Conservation (phyloP, 345 rosid species). For the Acer yangbiense region DNA sequence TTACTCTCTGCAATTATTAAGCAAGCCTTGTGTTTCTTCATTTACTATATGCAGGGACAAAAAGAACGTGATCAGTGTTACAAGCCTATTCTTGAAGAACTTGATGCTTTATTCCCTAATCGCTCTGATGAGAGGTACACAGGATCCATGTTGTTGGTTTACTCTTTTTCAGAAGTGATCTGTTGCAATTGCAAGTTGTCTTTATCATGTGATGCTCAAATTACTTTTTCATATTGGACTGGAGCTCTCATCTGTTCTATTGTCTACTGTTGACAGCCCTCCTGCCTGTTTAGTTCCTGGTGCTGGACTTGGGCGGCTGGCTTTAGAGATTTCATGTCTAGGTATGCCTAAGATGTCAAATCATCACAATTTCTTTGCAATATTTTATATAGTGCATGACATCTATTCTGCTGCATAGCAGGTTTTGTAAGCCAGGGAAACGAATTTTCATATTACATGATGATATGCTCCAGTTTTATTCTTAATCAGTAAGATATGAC, state of each 20-base stretch:
- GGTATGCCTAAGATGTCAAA: conserved; percentile 48
- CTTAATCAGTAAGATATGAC: conserved; percentile 75
- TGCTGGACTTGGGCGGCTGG: conserved; percentile 98
- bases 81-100: conserved; percentile 92
- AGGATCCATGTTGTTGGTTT: conserved; percentile 5
- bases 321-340: conserved; percentile 90
- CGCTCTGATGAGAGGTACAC: conserved; percentile 66
- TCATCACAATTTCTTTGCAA: neutral
- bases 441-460: conserved; percentile 99
- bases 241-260: conserved; percentile 11
- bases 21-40: conserved; percentile 9
- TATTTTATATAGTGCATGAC: conserved; percentile 8
- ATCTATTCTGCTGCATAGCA: conserved; percentile 38
- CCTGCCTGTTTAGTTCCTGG: conserved; percentile 98
- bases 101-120: conserved; percentile 74
- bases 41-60: conserved; percentile 55
- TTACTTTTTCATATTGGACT: neutral
- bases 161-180: neutral
- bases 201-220: conserved; percentile 8
- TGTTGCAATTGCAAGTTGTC: neutral
- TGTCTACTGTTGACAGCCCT: conserved; percentile 48
- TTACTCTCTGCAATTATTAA: conserved; percentile 14
- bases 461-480: conserved; percentile 98
- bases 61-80: conserved; percentile 90
- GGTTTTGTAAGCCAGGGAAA: conserved; percentile 99